Conservation (phyloP, 163 green algal species). For the Picocystis sp. region DNA sequence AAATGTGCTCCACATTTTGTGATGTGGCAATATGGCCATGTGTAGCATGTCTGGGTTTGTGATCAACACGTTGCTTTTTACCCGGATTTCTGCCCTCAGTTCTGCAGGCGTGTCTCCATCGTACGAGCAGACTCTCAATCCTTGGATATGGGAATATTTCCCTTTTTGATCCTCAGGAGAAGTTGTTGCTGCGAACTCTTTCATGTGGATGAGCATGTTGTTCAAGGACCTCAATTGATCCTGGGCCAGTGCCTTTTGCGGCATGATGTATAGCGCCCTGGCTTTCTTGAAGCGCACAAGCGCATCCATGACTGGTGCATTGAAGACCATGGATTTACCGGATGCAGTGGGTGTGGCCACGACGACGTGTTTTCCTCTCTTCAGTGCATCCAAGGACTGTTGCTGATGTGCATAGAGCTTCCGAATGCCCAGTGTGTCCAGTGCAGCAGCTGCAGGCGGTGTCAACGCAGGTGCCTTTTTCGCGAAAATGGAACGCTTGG, state of each 20-base stretch:
- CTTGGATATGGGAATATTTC: too few species aligned
- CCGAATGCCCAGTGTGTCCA: too few species aligned
- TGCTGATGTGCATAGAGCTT: too few species aligned
- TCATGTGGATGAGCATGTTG: constrained; percentile 17
- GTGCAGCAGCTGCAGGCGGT: too few species aligned
- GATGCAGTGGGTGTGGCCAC: constrained; percentile 18
- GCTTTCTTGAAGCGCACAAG: too few species aligned
- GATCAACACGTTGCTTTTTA: constrained; percentile 55
- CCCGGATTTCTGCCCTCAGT: constrained; percentile 27
- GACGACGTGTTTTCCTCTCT: constrained; percentile 3
- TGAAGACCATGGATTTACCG: constrained; percentile 15
- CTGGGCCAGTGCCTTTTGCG: constrained; percentile 37
- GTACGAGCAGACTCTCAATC: background rate
- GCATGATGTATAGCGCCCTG: too few species aligned
- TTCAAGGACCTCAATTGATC: constrained; percentile 66
- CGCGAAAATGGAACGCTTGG: too few species aligned
- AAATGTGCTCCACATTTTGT: constrained; percentile 6
- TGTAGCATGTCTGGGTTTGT: constrained; percentile 98
- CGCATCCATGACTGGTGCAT: constrained; percentile 6
- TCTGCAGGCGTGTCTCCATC: constrained; percentile 16
- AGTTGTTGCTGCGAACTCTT: too few species aligned
- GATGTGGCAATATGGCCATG: constrained; percentile 56
- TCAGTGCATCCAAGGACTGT: too few species aligned
- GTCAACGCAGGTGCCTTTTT: too few species aligned
- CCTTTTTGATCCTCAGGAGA: too few species aligned